phyloP scores from a whole-genome alignment of 2,329 filamentous ascomycete genomes.

The Hymenoscyphus occultus region DNA sequence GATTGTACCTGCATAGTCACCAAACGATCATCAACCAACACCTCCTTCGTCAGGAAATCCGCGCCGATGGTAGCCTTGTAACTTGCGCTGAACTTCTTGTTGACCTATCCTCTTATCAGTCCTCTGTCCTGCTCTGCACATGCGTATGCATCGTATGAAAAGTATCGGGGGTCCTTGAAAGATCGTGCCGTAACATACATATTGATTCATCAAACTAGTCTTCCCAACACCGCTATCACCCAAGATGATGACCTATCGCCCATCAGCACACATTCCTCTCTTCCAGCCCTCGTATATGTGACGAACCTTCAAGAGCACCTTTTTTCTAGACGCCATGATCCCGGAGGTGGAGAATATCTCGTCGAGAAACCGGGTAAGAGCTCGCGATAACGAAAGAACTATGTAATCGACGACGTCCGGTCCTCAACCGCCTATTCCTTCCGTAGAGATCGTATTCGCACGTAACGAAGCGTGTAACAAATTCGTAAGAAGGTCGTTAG shows the following conservation, averaged over 20 bases:
- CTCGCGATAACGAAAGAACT: constrained; percentile 24
- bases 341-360: constrained; percentile 8
- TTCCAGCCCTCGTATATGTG: not conserved
- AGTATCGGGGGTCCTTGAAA: not conserved
- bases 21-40: constrained; percentile 91
- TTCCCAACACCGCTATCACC: constrained; percentile 99
- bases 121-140: not conserved
- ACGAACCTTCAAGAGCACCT: constrained; percentile 64
- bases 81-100: constrained; percentile 99
- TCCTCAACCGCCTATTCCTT: too few species aligned
- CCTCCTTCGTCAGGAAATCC: constrained; percentile 97
- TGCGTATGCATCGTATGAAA: not conserved
- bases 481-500: too few species aligned
- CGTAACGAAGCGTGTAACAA: too few species aligned
- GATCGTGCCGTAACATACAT: constrained; percentile 63
- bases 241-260: constrained; percentile 86
- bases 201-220: constrained; percentile 99
- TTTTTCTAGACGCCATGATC: constrained; percentile 60
- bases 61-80: constrained; percentile 99
- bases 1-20: constrained; percentile 89
- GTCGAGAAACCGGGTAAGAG: constrained; percentile 10
- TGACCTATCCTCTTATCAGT: constrained; percentile 64
- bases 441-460: too few species aligned
- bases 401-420: too few species aligned
- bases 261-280: constrained; percentile 7